Conservation (phyloP, 2,329 filamentous ascomycete species). For the Arthroderma sp. region DNA sequence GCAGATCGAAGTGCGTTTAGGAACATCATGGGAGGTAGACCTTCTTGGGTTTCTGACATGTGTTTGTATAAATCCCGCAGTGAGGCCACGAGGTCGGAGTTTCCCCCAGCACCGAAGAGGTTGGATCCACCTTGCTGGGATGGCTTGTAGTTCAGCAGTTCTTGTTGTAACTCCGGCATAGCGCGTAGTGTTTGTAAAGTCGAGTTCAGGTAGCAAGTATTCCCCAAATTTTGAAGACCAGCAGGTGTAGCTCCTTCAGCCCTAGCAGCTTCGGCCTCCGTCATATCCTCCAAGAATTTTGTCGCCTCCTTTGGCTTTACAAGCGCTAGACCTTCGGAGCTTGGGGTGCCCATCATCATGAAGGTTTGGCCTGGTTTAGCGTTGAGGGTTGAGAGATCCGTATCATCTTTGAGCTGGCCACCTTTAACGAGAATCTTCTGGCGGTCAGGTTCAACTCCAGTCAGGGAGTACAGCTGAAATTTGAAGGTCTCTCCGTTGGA, state of each 20-base stretch:
- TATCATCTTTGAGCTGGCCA: conserved; percentile 89
- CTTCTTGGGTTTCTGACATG: conserved; percentile 78
- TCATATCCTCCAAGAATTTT: conserved; percentile 96
- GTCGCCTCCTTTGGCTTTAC: conserved; percentile 60
- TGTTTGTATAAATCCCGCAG: conserved; percentile 74
- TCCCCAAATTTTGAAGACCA: conserved; percentile 82
- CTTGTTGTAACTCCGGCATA: conserved; percentile 80
- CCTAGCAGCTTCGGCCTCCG: conserved; percentile 75
- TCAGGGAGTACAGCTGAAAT: conserved; percentile 87
- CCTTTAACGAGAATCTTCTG: conserved; percentile 95
- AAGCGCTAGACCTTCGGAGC: conserved; percentile 42
- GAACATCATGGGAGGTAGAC: conserved; percentile 74
- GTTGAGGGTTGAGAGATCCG: conserved; percentile 67
- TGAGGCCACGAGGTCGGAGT: conserved; percentile 60
- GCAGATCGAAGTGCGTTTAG: conserved; percentile 62
- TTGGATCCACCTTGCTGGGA: conserved; percentile 25
- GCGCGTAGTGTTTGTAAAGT: conserved; percentile 81
- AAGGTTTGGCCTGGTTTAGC: conserved; percentile 77
- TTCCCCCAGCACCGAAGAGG: conserved; percentile 44
- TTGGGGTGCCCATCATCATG: conserved; percentile 93
- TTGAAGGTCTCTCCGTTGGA: conserved; percentile 89
- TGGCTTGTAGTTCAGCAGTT: conserved; percentile 52
- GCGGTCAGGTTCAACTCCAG: conserved; percentile 86
- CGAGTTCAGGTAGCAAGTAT: conserved; percentile 97
- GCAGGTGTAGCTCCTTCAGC: conserved; percentile 74